Base-by-base conservation (phyloP, 2,329 filamentous ascomycete genomes). In the Paecilomyces niveus region DNA sequence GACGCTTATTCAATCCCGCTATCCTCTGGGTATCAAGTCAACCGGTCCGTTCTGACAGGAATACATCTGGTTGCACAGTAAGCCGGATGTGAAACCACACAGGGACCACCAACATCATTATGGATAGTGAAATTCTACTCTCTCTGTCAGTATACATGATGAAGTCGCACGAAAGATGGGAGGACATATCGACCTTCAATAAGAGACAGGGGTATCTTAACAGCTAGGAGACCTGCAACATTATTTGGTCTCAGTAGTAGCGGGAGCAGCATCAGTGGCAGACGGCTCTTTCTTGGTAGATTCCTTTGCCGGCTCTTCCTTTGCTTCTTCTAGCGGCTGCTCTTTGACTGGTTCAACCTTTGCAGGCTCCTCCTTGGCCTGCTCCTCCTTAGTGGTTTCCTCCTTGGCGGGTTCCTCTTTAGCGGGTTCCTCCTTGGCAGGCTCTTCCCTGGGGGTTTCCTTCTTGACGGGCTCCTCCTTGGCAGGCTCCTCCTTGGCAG, bases 11-110 rank as follows among this genome's bases (percentile, higher is more conserved):
- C 56, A 59, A 59, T 59, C 59, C 57, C 54, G 58, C 54, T 56
- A 59, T 59, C 56, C 54, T 54, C 60, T 57, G 59, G 64, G 64
- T 65, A 65, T 65, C 63, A 62, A 62, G 51, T 32, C 61, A 59
- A 57, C 59, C 53, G 51, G 52, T 55, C 56, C 59, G 50, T 21
- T 31, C 24, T 35, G 31, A 51, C 45, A 54, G 18, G 18, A 39
- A 24, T 22, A 26, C 33, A 49, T 21, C 8, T 52, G 54, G 54
- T 52, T 55, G 54, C 33, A 18, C 50, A 49, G 39, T 56, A 45
- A 57, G 55, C 55, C 52, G 54, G 35, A 55, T 22, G 13, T 55
- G 51, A 33, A 55, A 58, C 54, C 53, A 33, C 51, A 33, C 13
- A 45, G 24, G 26, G 8, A 54, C 32, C 29, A 54, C n/a, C 33